Evolutionary conservation across 1,139 yeast species (phyloP), one percentile per base, ranked within the genome.

Genomic region (Suhomyces maxii): DNA sequence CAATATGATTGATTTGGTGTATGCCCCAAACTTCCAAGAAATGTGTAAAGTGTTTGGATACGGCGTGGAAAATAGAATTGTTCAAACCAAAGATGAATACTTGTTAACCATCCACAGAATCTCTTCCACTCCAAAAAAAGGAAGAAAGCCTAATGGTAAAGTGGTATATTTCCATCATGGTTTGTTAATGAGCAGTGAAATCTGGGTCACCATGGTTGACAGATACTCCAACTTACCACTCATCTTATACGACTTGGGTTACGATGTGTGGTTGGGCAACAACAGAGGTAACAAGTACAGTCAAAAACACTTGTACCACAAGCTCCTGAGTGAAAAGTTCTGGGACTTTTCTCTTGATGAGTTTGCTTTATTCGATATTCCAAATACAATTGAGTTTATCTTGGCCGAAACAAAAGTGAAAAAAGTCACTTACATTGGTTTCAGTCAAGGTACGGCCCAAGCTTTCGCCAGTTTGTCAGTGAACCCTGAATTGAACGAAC

Each of bases 261-360:
- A 83, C 62, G 96, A 89, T 60, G 96, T 89, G n/a, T 89, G 95
- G 91, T 68, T 89, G 53, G 97, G 97, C 1, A 89, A 89, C 63
- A 89, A 89, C 59, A 71, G 97, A 45, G 97, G 97, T 25, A 90
- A 89, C 67, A 89, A 89, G 67, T 89, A 89, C 67, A 84, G 93
- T 25, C 77, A 71, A 49, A 74, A 75, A 50, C 79, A 75, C 54
- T 54, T 74, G 41, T 53, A 53, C 38, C 59, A 59, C 14, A 66
- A 71, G 42, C 77, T 86, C 26, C 59, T 61, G 37, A 59, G 69
- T 5, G 68, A 61, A 36, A 51, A 53, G 45, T 75, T 71, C 55
- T 75, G 80, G 80, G 67, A 75, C 59, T 75, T 75, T 51, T 70
- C 76, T 34, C 56, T 75, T 40, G 80, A 75, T 51, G 79, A 75